Conservation (phyloP, 345 rosid species). For the Trapa bicornis region DNA sequence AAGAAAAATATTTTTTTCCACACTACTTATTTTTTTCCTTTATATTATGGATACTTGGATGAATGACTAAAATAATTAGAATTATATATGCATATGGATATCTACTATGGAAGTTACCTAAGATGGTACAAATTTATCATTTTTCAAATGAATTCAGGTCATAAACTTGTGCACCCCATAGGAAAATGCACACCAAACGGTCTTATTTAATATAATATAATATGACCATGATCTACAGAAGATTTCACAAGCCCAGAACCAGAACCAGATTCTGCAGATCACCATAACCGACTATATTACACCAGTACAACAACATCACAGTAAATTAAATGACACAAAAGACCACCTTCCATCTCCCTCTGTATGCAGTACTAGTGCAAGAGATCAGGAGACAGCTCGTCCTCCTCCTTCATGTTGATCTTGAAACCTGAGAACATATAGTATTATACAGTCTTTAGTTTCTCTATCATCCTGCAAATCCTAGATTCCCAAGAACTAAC, state of each 20-base stretch:
- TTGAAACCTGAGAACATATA: conserved; percentile 50
- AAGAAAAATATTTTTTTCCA: too few relatives aligned
- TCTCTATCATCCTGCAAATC: neutral
- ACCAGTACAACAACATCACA: neutral
- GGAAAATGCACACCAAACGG: neutral
- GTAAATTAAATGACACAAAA: neutral
- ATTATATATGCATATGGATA: too few relatives aligned
- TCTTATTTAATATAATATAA: neutral
- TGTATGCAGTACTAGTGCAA: neutral
- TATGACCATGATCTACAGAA: neutral
- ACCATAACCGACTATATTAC: neutral
- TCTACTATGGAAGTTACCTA: too few relatives aligned
- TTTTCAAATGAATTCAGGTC: too few relatives aligned
- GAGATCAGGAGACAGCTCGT: conserved; percentile 14
- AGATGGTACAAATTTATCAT: too few relatives aligned
- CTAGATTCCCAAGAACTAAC: neutral
- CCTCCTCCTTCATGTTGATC: conserved; percentile 29
- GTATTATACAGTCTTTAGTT: neutral
- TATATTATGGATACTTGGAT: too few relatives aligned
- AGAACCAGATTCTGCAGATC: neutral
- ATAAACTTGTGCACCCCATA: too few relatives aligned
- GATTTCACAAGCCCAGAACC: neutral
- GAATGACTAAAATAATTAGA: too few relatives aligned
- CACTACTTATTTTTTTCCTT: too few relatives aligned
- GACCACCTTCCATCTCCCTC: neutral